Evolutionary conservation across 2,329 filamentous ascomycete species (phyloP).

Genomic region (Aspergillus chevalieri): DNA sequence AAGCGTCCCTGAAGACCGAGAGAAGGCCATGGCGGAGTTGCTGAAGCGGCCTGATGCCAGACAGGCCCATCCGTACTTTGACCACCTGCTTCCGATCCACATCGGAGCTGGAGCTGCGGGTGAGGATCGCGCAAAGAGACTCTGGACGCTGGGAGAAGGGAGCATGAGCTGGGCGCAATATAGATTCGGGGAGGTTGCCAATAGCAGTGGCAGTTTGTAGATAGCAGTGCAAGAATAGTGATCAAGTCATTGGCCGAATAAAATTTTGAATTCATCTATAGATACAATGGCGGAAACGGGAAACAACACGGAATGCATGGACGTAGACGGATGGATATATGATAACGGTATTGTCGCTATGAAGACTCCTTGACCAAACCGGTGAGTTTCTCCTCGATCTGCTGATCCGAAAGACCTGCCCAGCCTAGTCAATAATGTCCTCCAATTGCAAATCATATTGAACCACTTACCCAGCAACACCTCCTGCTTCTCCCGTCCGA

Average conservation of each 20-base stretch:
- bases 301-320: conserved; percentile 17
- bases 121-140: conserved; percentile 39
- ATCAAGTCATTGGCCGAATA: neutral
- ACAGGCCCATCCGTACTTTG: conserved; percentile 58
- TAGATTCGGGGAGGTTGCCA: conserved; percentile 40
- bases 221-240: conserved; percentile 1
- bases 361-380: conserved; percentile 52
- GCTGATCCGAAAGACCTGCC: conserved; percentile 60
- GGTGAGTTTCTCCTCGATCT: conserved; percentile 63
- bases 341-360: conserved; percentile 18
- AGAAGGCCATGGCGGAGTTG: conserved; percentile 41
- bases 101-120: conserved; percentile 53
- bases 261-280: conserved; percentile 33
- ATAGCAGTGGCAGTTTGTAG: conserved; percentile 18
- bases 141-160: conserved; percentile 47
- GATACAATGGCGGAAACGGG: conserved; percentile 28
- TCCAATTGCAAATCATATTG: no score
- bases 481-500: conserved; percentile 63
- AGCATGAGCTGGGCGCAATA: conserved; percentile 53
- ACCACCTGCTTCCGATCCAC: conserved; percentile 57
- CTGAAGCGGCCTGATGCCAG: conserved; percentile 49
- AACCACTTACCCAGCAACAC: conserved; percentile 50
- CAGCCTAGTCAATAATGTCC: neutral
- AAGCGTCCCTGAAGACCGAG: conserved; percentile 37
- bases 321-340: conserved; percentile 16